These are phyloP conservation scores for Diplotaxis tenuifolia DNA, from an alignment of 345 rosid genomes.

Conservation along the genomic window DNA sequence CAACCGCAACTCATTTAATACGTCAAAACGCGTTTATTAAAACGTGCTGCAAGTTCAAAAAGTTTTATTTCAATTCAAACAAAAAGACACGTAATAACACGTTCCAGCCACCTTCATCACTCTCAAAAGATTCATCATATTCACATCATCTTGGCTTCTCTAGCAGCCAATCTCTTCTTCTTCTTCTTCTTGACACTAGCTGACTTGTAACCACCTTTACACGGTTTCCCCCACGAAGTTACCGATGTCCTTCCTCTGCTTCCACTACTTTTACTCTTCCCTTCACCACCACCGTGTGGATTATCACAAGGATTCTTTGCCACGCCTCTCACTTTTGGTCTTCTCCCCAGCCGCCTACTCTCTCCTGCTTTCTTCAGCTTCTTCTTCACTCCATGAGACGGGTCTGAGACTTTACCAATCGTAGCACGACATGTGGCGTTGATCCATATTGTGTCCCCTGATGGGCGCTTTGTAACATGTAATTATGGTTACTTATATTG, in stretches of 20 bases:
- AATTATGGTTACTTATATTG: too few relatives aligned
- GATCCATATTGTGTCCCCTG: slow-evolving; percentile 62
- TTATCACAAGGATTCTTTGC: slow-evolving; percentile 91
- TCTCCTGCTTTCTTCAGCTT: slow-evolving; percentile 89
- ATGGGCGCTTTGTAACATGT: slow-evolving; percentile 74
- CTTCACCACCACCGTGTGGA: slow-evolving; percentile 99
- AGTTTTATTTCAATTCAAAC: not conserved
- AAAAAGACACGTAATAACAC: not conserved
- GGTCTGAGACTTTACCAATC: slow-evolving; percentile 65
- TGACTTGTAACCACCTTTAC: slow-evolving; percentile 70
- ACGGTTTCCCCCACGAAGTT: slow-evolving; percentile 92
- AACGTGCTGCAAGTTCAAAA: not conserved
- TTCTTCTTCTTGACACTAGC: slow-evolving; percentile 54
- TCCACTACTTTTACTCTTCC: slow-evolving; percentile 85
- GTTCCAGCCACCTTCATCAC: not conserved
- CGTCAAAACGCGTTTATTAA: not conserved
- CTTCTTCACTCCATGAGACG: slow-evolving; percentile 51
- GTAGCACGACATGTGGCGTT: slow-evolving; percentile 75
- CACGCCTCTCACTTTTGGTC: slow-evolving; percentile 80
- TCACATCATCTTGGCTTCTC: slow-evolving; percentile 30
- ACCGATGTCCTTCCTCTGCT: slow-evolving; percentile 57
- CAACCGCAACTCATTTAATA: not conserved
- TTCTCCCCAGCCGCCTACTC: slow-evolving; percentile 75
- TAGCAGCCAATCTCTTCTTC: slow-evolving; percentile 43
- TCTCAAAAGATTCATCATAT: not conserved